Evolutionary conservation across 2,329 filamentous ascomycete genomes (phyloP), one percentile per base, ranked within the genome.

Genomic region (Leptoxyphium fumago): DNA sequence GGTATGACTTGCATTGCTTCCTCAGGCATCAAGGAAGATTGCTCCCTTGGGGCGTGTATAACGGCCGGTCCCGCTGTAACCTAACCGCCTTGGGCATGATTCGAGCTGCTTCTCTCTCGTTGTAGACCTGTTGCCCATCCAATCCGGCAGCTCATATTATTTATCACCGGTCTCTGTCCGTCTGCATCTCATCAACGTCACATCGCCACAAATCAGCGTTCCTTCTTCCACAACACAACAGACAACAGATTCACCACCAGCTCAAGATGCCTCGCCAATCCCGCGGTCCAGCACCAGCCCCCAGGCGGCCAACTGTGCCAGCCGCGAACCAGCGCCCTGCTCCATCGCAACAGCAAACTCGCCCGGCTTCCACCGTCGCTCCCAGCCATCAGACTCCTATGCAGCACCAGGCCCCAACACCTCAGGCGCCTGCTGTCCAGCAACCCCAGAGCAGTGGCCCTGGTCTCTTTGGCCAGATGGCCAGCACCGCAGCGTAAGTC

Each of bases 391-490:
- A 43, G 21, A 14, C 38, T 5, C 38, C 38, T 5, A 36, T 36
- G 32, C 63, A 71, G 40, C 64, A 66, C 43, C 66, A 72, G 41
- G 64, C 70, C 45, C 74, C 65, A 46, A 46, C 51, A 42, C 67
- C 61, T 48, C 67, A 57, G 43, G 57, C 63, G 29, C 60, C 62
- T 29, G 21, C 7, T 26, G 60, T 61, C 26, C 61, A 61, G 41
- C 64, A 67, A 48, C 69, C 66, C 52, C 47, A 52, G 54, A 67
- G 70, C 43, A 73, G 81, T 52, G 84, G 87, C 26, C 80, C 86
- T 5, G 89, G 91, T 51, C 74, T 98, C 10, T 86, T 98, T 55
- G 89, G 86, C 47, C 86, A 96, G 74, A 95, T 98, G 84, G 91
- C 91, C 53, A 87, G 81, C 62, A 98, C 91, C 46, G 91, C 91